Evolutionary conservation across 345 rosid genomes (phyloP).

Genomic region (Sonneratia caseolaris): DNA sequence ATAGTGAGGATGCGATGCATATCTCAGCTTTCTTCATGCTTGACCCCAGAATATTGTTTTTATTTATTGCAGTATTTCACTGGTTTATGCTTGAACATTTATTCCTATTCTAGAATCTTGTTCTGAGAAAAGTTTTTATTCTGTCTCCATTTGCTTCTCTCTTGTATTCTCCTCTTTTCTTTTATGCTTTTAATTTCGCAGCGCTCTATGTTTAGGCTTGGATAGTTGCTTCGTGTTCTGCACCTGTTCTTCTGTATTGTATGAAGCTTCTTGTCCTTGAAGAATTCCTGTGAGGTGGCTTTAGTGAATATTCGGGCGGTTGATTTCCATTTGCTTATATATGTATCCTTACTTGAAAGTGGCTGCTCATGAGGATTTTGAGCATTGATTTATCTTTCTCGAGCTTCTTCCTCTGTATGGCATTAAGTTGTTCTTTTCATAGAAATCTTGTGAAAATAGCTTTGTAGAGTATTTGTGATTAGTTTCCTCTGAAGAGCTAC

Average conservation of each 20-base stretch:
- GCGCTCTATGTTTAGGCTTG: neutral
- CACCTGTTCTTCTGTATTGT: neutral
- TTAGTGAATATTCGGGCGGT: neutral
- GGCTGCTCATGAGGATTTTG: neutral
- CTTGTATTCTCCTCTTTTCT: neutral
- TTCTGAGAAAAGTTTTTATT: neutral
- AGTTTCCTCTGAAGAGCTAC: neutral
- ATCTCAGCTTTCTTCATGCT: neutral
- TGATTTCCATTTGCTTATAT: neutral
- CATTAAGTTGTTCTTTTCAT: neutral
- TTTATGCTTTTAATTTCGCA: neutral
- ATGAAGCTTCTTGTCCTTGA: neutral
- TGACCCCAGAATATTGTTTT: neutral
- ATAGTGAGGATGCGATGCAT: neutral
- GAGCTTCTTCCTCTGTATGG: neutral
- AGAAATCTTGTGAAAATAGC: neutral
- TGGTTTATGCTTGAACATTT: neutral
- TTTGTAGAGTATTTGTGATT: neutral
- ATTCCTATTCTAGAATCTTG: constrained; percentile 1
- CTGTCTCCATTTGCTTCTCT: neutral
- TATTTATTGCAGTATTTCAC: neutral
- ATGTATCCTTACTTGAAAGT: neutral
- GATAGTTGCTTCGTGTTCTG: neutral
- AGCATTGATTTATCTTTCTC: neutral
- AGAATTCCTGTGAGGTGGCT: neutral